Base-by-base conservation (phyloP, 345 rosid species). In the Rubroshorea leprosula region DNA sequence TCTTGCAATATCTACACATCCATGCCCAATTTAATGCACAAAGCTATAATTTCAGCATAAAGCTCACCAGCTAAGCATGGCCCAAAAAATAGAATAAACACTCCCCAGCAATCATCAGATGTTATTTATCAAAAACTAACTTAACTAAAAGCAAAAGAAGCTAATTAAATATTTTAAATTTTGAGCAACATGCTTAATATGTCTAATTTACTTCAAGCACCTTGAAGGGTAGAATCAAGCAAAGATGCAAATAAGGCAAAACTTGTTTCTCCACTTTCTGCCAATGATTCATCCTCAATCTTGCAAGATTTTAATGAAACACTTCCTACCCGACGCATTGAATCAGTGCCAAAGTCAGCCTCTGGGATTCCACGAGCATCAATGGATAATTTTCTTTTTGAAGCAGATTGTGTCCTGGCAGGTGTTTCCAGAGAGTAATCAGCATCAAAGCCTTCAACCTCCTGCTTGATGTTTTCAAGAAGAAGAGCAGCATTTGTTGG, bases 401-500 rank as follows among this genome's bases (percentile, higher is more conserved):
- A 74, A 70, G 81, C 77, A 68, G 80, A 75, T 22, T 65, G 68
- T 35, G 66, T 58, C 69, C 61, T 73, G 8, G 66, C 53, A 48
- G 78, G 79, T 31, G 79, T 62, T 68, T 71, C 74, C 48, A 81
- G 74, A 48, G 64, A 79, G 57, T 67, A 76, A 65, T 77, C 84
- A 29, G 65, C 35, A 57, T 82, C 87, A 58, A 76, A 66, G 68
- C 78, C 74, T 50, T 73, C 80, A 65, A 75, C 91, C 79, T 89
- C 99, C 66, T 86, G 89, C 61, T 93, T 93, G 55, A 93, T 89
- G 63, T 87, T 83, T 70, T 93, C 97, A 60, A 93, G 97, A 61
- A 93, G 79, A 63, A 92, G 86, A 26, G 94, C 91, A 0, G 97
- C 83, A 52, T 93, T 93, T 11, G 88, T 83, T 10, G 97, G 99